Conservation (phyloP, 108 stramenopile genomes). For the Epithemia pelagica region DNA sequence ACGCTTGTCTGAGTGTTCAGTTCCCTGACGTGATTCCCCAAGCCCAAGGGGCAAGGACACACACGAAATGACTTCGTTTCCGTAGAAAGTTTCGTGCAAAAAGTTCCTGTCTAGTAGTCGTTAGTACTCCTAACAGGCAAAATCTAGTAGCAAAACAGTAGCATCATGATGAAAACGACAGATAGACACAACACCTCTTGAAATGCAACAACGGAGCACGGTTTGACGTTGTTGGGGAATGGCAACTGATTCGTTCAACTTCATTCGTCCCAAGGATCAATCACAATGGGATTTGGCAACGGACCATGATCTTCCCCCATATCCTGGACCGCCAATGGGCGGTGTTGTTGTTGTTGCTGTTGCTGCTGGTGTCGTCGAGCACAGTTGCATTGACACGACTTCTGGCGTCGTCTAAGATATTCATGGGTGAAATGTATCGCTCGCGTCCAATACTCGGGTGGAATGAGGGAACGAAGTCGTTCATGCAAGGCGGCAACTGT, state of each 20-base stretch:
- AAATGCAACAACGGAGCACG: neutral
- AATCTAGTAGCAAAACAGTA: no score
- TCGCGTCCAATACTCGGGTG: neutral
- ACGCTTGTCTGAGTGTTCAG: no score
- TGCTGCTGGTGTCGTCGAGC: no score
- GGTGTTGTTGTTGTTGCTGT: neutral
- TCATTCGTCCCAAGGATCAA: neutral
- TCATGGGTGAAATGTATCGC: neutral
- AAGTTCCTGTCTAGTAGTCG: no score
- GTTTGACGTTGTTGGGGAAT: neutral
- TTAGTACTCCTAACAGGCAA: no score
- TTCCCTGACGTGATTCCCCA: no score
- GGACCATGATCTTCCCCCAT: neutral
- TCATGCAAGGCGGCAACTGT: neutral
- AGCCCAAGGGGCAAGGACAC: no score
- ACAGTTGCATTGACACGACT: constrained; percentile 19
- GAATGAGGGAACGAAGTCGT: neutral
- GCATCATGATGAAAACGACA: no score
- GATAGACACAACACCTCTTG: no score
- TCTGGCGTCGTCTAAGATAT: neutral
- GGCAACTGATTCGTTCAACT: neutral
- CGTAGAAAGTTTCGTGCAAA: no score
- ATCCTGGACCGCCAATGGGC: constrained; percentile 4
- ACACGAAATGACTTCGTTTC: no score
- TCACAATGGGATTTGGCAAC: neutral